Conservation (phyloP, 2,329 filamentous ascomycete species). For the Ophiostoma sp. region DNA sequence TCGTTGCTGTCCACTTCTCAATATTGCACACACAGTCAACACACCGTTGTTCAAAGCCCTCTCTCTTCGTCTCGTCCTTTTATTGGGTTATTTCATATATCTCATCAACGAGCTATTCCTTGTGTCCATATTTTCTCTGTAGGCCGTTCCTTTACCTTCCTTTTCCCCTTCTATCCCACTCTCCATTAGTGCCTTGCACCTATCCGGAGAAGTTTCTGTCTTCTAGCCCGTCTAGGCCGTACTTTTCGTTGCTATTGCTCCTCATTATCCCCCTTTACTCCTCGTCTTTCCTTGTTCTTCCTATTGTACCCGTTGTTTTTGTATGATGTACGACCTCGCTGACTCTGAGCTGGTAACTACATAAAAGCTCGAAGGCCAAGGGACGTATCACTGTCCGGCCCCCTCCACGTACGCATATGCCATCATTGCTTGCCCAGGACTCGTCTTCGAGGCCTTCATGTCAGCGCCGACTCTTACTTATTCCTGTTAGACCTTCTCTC, state of each 20-base stretch:
- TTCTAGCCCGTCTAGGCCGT: neutral
- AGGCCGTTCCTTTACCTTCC: slow-evolving; percentile 9
- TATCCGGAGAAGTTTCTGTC: neutral
- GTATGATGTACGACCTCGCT: neutral
- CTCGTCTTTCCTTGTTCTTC: neutral
- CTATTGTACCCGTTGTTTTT: slow-evolving; percentile 5
- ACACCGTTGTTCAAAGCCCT: neutral
- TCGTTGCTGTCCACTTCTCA: neutral
- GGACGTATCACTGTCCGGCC: neutral
- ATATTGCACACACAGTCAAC: neutral
- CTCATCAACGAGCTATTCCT: neutral
- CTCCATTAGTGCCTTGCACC: neutral
- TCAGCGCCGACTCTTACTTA: neutral
- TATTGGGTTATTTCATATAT: slow-evolving; percentile 6
- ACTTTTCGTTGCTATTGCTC: neutral
- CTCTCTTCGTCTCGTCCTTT: neutral
- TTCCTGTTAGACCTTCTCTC: neutral
- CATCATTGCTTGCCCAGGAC: neutral
- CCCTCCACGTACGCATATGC: neutral
- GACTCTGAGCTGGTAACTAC: slow-evolving; percentile 17
- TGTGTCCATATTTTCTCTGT: neutral
- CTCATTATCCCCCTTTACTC: neutral
- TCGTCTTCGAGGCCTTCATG: neutral
- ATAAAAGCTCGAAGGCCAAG: slow-evolving; percentile 18
- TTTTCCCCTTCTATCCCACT: slow-evolving; percentile 14